Evolutionary conservation across 352 stramenopile genomes (phyloP).

Genomic region (Sclerospora graminicola): DNA sequence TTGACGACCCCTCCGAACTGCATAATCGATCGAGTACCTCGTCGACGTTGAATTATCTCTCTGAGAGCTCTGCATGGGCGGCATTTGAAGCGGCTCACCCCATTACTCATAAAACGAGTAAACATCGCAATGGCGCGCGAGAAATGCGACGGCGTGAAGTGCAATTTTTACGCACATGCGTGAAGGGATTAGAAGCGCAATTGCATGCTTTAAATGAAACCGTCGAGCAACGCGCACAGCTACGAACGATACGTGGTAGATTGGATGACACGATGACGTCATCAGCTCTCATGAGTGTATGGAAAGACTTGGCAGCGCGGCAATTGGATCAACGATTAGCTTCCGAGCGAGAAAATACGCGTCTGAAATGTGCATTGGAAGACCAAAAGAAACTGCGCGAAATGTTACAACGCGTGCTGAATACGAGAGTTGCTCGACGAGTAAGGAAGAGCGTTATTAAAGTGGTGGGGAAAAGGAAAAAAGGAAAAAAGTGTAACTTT

Average conservation of each 20-base stretch:
- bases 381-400: slow-evolving; percentile 21
- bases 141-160: slow-evolving; percentile 28
- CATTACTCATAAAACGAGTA: slow-evolving; percentile 8
- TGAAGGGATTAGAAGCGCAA: slow-evolving; percentile 13
- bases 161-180: slow-evolving; percentile 10
- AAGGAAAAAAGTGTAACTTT: neutral
- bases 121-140: slow-evolving; percentile 26
- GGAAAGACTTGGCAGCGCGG: slow-evolving; percentile 18
- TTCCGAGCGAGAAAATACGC: slow-evolving; percentile 21
- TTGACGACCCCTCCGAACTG: neutral
- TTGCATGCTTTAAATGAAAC: slow-evolving; percentile 6
- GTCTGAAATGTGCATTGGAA: slow-evolving; percentile 19
- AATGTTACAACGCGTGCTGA: slow-evolving; percentile 23
- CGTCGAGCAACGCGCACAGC: slow-evolving; percentile 2
- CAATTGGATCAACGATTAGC: slow-evolving; percentile 25
- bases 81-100: slow-evolving; percentile 16
- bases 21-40: neutral
- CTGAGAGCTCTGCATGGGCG: slow-evolving; percentile 8
- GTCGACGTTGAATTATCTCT: neutral
- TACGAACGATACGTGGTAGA: neutral
- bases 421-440: slow-evolving; percentile 21
- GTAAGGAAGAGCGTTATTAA: slow-evolving; percentile 1
- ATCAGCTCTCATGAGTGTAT: slow-evolving; percentile 10
- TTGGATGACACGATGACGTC: neutral
- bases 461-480: neutral